Evolutionary conservation across 257 asterid species (phyloP).

Genomic region (Rubia yunnanensis): DNA sequence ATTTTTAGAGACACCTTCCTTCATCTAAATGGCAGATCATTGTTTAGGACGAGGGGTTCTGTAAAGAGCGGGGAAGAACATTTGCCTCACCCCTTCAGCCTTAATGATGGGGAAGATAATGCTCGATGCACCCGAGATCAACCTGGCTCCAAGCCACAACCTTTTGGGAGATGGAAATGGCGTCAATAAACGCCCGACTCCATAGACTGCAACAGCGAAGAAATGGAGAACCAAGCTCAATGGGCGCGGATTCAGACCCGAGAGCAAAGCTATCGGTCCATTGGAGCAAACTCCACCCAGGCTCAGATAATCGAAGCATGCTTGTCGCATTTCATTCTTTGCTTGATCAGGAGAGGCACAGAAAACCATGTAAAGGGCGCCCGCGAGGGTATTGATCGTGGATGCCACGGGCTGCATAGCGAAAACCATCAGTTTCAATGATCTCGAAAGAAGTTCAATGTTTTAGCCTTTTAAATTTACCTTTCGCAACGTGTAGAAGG

Average conservation of each 20-base stretch:
- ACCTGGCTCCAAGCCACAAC: conserved; percentile 40
- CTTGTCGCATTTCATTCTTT: conserved; percentile 46
- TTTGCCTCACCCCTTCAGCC: conserved; percentile 39
- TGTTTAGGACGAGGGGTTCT: conserved; percentile 26
- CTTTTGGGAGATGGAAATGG: conserved; percentile 44
- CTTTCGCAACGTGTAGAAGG: conserved; percentile 47
- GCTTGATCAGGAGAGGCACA: conserved; percentile 51
- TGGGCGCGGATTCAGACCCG: conserved; percentile 41
- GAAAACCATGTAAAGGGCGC: conserved; percentile 39
- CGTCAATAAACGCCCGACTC: conserved; percentile 36
- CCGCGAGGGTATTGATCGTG: conserved; percentile 44
- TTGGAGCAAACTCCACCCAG: conserved; percentile 42
- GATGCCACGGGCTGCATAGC: conserved; percentile 46
- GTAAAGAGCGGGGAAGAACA: conserved; percentile 37
- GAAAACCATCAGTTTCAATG: not conserved
- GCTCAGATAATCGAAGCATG: conserved; percentile 47
- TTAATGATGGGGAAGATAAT: conserved; percentile 37
- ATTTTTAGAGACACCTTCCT: not conserved
- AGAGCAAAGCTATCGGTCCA: conserved; percentile 44
- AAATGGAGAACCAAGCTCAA: conserved; percentile 40
- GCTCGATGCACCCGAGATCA: conserved; percentile 32
- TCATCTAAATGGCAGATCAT: not conserved
- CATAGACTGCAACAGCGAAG: conserved; percentile 40
- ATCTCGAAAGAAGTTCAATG: not conserved
- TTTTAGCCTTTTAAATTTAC: conserved; percentile 16